Evolutionary conservation across 352 stramenopile genomes (phyloP).

Genomic region (Globisporangium paddicum): DNA sequence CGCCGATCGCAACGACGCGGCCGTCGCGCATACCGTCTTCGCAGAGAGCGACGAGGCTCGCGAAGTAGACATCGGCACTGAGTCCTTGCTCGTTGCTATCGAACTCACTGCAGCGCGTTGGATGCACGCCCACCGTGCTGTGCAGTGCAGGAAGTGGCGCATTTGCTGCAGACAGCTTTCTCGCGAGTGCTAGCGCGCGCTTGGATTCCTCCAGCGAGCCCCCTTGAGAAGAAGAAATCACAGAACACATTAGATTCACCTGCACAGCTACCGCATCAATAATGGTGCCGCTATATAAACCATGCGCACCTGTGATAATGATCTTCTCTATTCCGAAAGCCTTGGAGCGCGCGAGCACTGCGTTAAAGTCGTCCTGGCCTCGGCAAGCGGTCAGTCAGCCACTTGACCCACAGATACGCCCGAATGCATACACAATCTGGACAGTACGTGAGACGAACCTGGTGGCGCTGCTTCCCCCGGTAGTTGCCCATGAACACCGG

Average conservation of each 20-base stretch:
- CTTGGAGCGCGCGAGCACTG: constrained; percentile 85
- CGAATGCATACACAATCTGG: not conserved
- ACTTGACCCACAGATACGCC: not conserved
- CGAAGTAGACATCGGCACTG: constrained; percentile 59
- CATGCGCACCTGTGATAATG: constrained; percentile 77
- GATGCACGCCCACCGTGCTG: constrained; percentile 86
- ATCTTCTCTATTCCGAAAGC: constrained; percentile 86
- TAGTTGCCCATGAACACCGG: constrained; percentile 90
- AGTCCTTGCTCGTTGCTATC: constrained; percentile 37
- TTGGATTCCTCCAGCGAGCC: constrained; percentile 41
- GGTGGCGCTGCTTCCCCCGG: constrained; percentile 85
- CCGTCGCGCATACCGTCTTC: constrained; percentile 48
- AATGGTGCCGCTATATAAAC: not conserved
- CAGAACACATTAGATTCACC: not conserved
- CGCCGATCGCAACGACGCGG: constrained; percentile 92
- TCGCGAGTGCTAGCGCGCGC: constrained; percentile 29
- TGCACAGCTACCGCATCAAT: not conserved
- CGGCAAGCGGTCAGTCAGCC: not conserved
- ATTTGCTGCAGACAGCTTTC: not conserved
- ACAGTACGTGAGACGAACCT: constrained; percentile 30
- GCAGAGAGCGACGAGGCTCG: constrained; percentile 46
- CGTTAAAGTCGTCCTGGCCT: constrained; percentile 24
- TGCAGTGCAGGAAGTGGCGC: constrained; percentile 33
- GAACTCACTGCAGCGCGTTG: constrained; percentile 92
- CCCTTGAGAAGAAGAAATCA: constrained; percentile 4